phyloP scores from a whole-genome alignment of 495 filamentous ascomycete genomes.

The Pseudomonodictys pantanalensis region DNA sequence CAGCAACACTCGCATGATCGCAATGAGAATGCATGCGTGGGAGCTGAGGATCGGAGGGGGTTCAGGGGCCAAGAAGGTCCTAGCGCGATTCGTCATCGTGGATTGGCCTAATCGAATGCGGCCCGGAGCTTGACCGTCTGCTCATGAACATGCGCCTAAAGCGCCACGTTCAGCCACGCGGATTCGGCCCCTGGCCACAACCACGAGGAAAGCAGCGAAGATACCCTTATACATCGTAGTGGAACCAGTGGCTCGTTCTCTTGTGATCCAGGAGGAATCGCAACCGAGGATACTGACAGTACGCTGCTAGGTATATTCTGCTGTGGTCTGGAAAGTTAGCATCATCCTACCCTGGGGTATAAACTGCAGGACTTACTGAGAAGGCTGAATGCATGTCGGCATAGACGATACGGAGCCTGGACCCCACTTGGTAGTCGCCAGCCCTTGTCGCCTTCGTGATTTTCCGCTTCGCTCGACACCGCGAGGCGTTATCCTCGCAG shows the following conservation, averaged over 20 bases:
- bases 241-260: no score
- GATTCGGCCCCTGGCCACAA: background rate
- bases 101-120: slow-evolving; percentile 17
- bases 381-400: background rate
- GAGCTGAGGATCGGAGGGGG: background rate
- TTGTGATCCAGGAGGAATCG: no score
- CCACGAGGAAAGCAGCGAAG: no score
- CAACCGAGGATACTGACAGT: no score
- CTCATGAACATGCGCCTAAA: background rate
- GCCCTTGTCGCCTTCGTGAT: background rate
- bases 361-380: no score
- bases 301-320: no score
- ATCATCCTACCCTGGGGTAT: no score
- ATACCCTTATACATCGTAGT: no score
- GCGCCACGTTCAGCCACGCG: slow-evolving; percentile 9
- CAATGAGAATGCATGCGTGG: no score
- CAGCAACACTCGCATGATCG: no score
- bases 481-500: background rate
- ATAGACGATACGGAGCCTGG: background rate
- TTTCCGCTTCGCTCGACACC: background rate
- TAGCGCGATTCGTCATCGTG: slow-evolving; percentile 28
- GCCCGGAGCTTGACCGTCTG: slow-evolving; percentile 1
- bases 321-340: background rate
- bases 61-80: background rate
- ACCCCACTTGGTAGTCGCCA: no score